Base-by-base conservation (phyloP, 495 filamentous ascomycete species). In the Neurospora tetraspora region DNA sequence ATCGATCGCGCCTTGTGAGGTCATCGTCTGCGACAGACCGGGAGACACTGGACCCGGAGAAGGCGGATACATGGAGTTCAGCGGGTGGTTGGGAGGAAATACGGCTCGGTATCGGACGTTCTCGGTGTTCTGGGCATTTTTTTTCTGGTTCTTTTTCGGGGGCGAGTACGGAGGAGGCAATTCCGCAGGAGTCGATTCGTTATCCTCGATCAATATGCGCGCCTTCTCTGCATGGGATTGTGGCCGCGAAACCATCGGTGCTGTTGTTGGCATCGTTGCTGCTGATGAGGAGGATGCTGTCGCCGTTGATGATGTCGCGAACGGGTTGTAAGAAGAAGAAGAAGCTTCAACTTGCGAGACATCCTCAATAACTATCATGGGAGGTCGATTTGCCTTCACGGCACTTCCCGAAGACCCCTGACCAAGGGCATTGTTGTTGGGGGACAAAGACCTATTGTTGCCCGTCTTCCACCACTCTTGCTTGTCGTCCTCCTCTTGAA, bases 131-230 rank as follows among this genome's bases (percentile, higher is more conserved):
- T 65, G 53, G 27, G 27, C 53, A 10, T 65, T 34, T 9, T 18
- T 18, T 14, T n/a, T n/a, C n/a, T 72, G 47, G 38, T 74, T 71
- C 20, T 74, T 72, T 34, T 74, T 43, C 18, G 81, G 79, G 31
- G 81, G 81, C 16, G 83, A 83, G 70, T 85, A 84, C 3, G 85
- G 83, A 0, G 85, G 85, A 14, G 84, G 84, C 16, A 78, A 45
- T 20, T 84, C 81, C 16, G 65, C 47, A 11, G 20, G 71, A 0
- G 73, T 69, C 14, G 53, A 65, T 38, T 61, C 39, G 5, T 73
- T 72, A 53, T 82, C 81, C 70, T 83, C 82, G 1, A 75, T 42
- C 3, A 81, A 71, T 20, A 81, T 76, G 42, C 75, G 80, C 4
- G 81, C 78, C 68, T 84, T 86, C 47, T 83, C 81, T 3, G 82